Evolutionary conservation across 257 asterid species (phyloP).

Genomic region (Nemophila menziesii): DNA sequence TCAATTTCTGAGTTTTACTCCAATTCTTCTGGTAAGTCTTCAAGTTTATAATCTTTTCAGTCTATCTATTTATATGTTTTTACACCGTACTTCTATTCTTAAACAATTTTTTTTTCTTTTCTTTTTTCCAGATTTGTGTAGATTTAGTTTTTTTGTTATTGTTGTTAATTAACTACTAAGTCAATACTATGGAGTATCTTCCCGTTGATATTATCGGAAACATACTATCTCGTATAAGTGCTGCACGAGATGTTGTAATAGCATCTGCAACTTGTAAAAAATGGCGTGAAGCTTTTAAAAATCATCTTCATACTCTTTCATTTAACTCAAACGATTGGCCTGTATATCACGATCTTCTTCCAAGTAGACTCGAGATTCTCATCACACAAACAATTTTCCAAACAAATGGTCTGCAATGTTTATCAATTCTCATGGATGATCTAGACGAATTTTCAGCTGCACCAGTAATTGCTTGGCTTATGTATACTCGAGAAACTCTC

Average conservation of each 20-base stretch:
- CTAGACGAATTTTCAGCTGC: conserved; percentile 80
- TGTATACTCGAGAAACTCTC: conserved; percentile 70
- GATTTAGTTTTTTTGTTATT: background rate
- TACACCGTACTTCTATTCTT: no score
- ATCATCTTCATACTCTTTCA: conserved; percentile 61
- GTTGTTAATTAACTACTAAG: conserved; percentile 1
- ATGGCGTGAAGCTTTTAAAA: conserved; percentile 78
- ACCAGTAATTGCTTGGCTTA: conserved; percentile 82
- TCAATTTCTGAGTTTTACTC: background rate
- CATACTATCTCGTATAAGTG: conserved; percentile 62
- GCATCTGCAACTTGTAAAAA: conserved; percentile 85
- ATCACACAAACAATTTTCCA: conserved; percentile 73
- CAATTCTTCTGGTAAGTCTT: background rate
- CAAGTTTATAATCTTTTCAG: no score
- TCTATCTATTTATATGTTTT: background rate
- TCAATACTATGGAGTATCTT: conserved; percentile 79
- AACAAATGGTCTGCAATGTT: conserved; percentile 57
- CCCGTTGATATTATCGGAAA: conserved; percentile 93
- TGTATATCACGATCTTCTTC: conserved; percentile 50
- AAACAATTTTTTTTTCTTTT: background rate
- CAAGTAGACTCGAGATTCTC: conserved; percentile 58
- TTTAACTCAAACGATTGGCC: conserved; percentile 84
- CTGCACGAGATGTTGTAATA: conserved; percentile 75
- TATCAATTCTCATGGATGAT: conserved; percentile 64
- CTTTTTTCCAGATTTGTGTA: background rate